These are phyloP conservation scores for Globisporangium paddicum DNA, from an alignment of 352 stramenopile genomes.

Conservation along the genomic window DNA sequence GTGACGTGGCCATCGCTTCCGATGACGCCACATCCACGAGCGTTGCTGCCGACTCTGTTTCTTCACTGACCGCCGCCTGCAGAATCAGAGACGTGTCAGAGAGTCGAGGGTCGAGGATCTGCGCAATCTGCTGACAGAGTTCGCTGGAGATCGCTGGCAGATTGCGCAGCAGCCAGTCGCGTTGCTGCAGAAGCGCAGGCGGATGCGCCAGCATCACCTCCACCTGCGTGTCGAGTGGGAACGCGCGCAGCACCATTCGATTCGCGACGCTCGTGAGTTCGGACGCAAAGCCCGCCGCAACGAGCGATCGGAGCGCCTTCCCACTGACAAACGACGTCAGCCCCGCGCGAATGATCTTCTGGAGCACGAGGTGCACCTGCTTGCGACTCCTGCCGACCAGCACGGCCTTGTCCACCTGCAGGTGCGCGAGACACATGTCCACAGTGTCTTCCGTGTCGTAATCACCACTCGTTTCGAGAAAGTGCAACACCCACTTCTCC, in stretches of 20 bases:
- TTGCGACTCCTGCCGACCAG: constrained; percentile 44
- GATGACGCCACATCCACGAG: constrained; percentile 34
- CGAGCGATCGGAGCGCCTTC: constrained; percentile 29
- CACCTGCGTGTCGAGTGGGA: constrained; percentile 45
- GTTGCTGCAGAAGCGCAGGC: constrained; percentile 50
- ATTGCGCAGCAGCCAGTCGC: constrained; percentile 68
- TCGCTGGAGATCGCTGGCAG: constrained; percentile 29
- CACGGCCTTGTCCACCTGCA: constrained; percentile 69
- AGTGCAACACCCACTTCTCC: constrained; percentile 45
- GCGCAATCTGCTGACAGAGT: constrained; percentile 34
- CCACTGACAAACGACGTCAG: constrained; percentile 37
- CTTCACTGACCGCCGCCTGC: not conserved
- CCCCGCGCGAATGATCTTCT: constrained; percentile 45
- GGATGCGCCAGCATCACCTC: constrained; percentile 45
- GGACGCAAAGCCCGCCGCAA: constrained; percentile 34
- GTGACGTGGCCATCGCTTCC: constrained; percentile 28
- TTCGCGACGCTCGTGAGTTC: constrained; percentile 32
- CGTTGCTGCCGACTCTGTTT: not conserved
- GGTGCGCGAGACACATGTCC: constrained; percentile 58
- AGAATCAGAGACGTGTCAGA: not conserved
- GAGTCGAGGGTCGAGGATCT: constrained; percentile 34
- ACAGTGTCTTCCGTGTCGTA: constrained; percentile 62
- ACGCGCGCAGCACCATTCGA: constrained; percentile 50
- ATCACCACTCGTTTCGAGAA: constrained; percentile 53
- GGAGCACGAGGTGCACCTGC: constrained; percentile 39